These are phyloP conservation scores for Sporopachydermia lactativora DNA, from an alignment of 805 yeast species.

Conservation along the genomic window DNA sequence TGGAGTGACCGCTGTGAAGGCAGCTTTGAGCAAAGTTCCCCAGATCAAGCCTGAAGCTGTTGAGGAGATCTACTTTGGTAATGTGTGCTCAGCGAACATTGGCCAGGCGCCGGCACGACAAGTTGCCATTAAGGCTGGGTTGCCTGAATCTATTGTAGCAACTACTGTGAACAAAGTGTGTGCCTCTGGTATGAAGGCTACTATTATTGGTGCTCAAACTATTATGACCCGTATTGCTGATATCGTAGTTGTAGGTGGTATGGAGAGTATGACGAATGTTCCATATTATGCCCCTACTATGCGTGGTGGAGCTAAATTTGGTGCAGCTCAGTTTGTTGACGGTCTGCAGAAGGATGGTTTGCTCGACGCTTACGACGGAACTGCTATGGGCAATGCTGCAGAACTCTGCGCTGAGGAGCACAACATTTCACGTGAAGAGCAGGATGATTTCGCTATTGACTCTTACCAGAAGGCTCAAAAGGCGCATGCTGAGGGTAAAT, in stretches of 20 bases:
- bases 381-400: slow-evolving; percentile 94
- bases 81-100: slow-evolving; percentile 81
- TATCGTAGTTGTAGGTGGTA: slow-evolving; percentile 92
- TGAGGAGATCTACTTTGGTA: slow-evolving; percentile 87
- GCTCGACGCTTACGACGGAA: slow-evolving; percentile 76
- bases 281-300: slow-evolving; percentile 86
- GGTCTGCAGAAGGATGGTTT: slow-evolving; percentile 91
- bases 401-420: slow-evolving; percentile 91
- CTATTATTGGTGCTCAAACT: slow-evolving; percentile 81
- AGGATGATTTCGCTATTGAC: slow-evolving; percentile 74
- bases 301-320: slow-evolving; percentile 82
- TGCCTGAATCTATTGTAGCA: slow-evolving; percentile 67
- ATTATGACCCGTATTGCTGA: slow-evolving; percentile 83
- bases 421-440: slow-evolving; percentile 64
- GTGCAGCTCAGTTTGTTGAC: slow-evolving; percentile 67
- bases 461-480: slow-evolving; percentile 79
- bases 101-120: slow-evolving; percentile 99
- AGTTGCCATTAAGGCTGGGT: slow-evolving; percentile 84
- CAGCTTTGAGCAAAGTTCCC: slow-evolving; percentile 69
- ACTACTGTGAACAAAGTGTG: slow-evolving; percentile 94
- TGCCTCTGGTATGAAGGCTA: slow-evolving; percentile 90
- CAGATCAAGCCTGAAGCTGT: slow-evolving; percentile 62
- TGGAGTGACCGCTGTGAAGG: slow-evolving; percentile 2
- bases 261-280: slow-evolving; percentile 92
- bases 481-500: slow-evolving; percentile 75